Evolutionary conservation across 2,329 filamentous ascomycete species (phyloP), one percentile per base, ranked within the genome.

Genomic region (Drechmeria coniospora): DNA sequence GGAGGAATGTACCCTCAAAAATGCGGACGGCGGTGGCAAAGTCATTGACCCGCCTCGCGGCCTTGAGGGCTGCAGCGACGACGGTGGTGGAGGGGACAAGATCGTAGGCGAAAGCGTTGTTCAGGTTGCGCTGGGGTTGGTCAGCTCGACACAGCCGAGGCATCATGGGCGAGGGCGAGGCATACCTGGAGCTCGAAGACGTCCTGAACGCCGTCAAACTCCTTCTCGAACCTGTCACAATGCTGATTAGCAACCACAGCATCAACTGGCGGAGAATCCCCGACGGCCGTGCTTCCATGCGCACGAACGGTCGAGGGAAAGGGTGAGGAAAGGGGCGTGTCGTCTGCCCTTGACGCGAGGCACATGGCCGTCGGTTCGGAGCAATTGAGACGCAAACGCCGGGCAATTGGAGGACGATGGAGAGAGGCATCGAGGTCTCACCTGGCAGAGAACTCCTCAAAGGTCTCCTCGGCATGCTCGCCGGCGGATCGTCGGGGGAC

Each of bases 81-180:
- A 98, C 90, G 44, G 81, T 74, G 40, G 87, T 76, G 24, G 87
- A 90, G 51, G 92, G 90, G 42, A 98, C 90, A 50, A 98, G 79
- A 76, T 98, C 90, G 77, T 98, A 98, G 53, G 90, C 90, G 64
- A 98, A 98, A 56, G 84, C 87, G 67, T 98, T 98, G 78, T 98
- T 98, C 53, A 93, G 70, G 68, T 93, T 93, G 60, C 84, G 81
- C 67, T 72, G 36, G 32, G 35, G 29, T 35, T 35, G 26, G 34
- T 35, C 29, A 21, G 20, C 20, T 11, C 9, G 30, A 33, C 38
- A 34, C 36, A 37, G 26, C 30, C 35, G 29, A 33, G 38, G 36
- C 38, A 30, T 30, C 36, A 32, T 15, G 17, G 23, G 15, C 21
- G 29, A 35, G 31, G n/a, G 14, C 12, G 20, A 25, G 34, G 54